Evolutionary conservation across 495 filamentous ascomycete genomes (phyloP).

Genomic region (Podospora pseudopauciseta): DNA sequence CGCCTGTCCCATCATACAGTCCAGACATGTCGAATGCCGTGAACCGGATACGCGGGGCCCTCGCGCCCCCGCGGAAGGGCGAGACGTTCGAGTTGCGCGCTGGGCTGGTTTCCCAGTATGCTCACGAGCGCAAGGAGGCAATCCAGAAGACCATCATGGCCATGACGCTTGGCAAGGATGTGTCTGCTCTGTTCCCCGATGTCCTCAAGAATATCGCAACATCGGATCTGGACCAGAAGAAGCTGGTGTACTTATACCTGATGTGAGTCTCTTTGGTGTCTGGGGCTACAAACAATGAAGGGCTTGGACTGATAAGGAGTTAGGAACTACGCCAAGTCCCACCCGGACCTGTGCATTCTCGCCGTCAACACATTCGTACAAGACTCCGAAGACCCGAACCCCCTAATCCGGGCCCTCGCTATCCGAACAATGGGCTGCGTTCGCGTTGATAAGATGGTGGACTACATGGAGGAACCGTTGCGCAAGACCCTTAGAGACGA

Average conservation of each 20-base stretch:
- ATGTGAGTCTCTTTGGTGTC: constrained; percentile 61
- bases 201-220: constrained; percentile 99
- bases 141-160: constrained; percentile 99
- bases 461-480: constrained; percentile 98
- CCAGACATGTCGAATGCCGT: constrained; percentile 69
- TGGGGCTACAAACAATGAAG: neutral
- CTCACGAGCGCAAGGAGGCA: constrained; percentile 96
- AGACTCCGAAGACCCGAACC: constrained; percentile 98
- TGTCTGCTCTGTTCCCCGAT: constrained; percentile 95
- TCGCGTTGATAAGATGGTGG: constrained; percentile 97
- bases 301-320: constrained; percentile 21
- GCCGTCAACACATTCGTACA: constrained; percentile 99
- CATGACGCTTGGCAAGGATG: constrained; percentile 98
- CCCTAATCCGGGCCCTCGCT: constrained; percentile 87
- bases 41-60: constrained; percentile 91
- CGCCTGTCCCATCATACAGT: neutral
- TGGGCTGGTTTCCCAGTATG: constrained; percentile 98
- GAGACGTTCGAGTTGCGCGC: constrained; percentile 98
- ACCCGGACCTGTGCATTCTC: constrained; percentile 97
- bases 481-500: constrained; percentile 96
- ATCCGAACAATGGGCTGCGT: constrained; percentile 99
- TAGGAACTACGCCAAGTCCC: constrained; percentile 99
- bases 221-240: constrained; percentile 94
- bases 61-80: constrained; percentile 86
- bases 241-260: constrained; percentile 96